A percentile compares a stretch with the other conserved stretches of the same genome.
Conservation (phyloP, 2,329 filamentous ascomycete genomes). For the Gliomastix tumulicola region DNA sequence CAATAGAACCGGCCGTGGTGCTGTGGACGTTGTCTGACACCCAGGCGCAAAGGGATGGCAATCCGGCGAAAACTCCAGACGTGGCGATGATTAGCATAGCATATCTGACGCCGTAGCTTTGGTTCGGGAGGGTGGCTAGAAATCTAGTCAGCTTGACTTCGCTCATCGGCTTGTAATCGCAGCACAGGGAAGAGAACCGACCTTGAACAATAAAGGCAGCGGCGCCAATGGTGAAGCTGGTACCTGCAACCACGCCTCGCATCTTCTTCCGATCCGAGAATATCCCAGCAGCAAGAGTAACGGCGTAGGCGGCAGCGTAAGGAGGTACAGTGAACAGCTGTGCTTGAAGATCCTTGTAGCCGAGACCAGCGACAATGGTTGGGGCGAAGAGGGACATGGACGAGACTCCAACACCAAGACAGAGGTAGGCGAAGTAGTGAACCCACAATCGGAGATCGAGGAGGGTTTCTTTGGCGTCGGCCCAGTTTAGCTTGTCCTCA, state of each 20-base stretch:
- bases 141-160: too few relatives aligned
- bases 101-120: slow-evolving; percentile 39
- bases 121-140: slow-evolving; percentile 28
- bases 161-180: too few relatives aligned
- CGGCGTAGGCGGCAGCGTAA: slow-evolving; percentile 41
- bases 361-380: slow-evolving; percentile 13
- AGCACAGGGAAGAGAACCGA: slow-evolving; percentile 4
- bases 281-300: slow-evolving; percentile 33
- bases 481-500: slow-evolving; percentile 7
- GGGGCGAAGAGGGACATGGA: slow-evolving; percentile 14
- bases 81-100: slow-evolving; percentile 43
- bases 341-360: slow-evolving; percentile 13
- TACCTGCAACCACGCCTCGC: slow-evolving; percentile 29
- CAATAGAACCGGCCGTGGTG: slow-evolving; percentile 11
- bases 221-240: slow-evolving; percentile 3
- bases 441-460: slow-evolving; percentile 7
- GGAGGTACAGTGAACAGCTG: slow-evolving; percentile 35
- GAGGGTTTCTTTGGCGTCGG: slow-evolving; percentile 3
- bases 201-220: slow-evolving; percentile 2
- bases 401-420: slow-evolving; percentile 8
- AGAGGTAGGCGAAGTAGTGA: slow-evolving; percentile 9
- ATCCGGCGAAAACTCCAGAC: slow-evolving; percentile 26
- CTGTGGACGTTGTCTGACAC: slow-evolving; percentile 13
- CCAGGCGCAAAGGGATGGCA: slow-evolving; percentile 16
- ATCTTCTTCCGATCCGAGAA: slow-evolving; percentile 34